Evolutionary conservation across 805 yeast species (phyloP).

Genomic region (Kluyveromyces nonfermentans): DNA sequence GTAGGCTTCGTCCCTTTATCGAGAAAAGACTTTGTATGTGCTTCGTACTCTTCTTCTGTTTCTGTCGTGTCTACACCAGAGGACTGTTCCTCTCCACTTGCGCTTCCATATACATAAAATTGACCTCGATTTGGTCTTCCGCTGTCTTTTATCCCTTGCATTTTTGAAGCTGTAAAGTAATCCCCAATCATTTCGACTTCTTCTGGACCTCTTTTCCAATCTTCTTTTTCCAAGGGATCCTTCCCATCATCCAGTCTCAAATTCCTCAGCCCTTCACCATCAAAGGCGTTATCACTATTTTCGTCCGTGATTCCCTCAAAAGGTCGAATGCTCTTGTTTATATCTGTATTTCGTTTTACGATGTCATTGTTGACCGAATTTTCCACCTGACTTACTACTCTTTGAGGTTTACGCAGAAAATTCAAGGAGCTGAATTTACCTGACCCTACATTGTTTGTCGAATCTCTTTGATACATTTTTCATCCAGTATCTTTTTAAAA

Average conservation of each 20-base stretch:
- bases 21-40: not conserved
- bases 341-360: slow-evolving; percentile 19
- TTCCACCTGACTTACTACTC: slow-evolving; percentile 13
- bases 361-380: slow-evolving; percentile 19
- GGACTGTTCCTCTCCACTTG: not conserved
- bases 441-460: not conserved
- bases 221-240: not conserved
- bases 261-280: not conserved
- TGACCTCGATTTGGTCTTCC: slow-evolving; percentile 1
- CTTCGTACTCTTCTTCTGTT: not conserved
- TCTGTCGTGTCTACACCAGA: not conserved
- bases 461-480: slow-evolving; percentile 3
- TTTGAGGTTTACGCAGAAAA: slow-evolving; percentile 23
- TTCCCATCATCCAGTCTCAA: not conserved
- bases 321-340: slow-evolving; percentile 8
- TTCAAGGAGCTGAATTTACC: slow-evolving; percentile 14
- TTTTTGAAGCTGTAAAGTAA: not conserved
- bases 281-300: not conserved
- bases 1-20: not conserved
- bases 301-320: not conserved
- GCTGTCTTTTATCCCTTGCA: not conserved
- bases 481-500: not conserved
- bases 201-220: not conserved
- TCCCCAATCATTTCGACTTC: not conserved
- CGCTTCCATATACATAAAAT: not conserved